Evolutionary conservation across 768 basidiomycete genomes (phyloP).

Genomic region (Pisolithus tinctorius): DNA sequence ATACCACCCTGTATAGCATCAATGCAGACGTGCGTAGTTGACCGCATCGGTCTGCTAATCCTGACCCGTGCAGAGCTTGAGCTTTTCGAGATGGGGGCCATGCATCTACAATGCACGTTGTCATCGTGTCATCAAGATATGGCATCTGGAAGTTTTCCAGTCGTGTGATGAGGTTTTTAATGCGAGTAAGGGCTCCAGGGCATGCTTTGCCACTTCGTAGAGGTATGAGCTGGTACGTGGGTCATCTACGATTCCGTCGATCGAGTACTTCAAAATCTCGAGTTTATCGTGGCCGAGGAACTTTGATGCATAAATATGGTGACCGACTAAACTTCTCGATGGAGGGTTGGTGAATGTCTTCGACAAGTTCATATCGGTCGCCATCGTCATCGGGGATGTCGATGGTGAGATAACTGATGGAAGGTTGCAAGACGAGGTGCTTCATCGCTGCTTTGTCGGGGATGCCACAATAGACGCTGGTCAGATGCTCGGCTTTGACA

Average conservation of each 20-base stretch:
- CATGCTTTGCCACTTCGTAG: background rate
- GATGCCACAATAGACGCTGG: background rate
- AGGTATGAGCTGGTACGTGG: background rate
- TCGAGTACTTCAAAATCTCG: background rate
- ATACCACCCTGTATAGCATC: background rate
- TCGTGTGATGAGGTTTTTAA: constrained; percentile 2
- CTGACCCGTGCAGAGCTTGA: constrained; percentile 1
- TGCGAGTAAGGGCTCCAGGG: background rate
- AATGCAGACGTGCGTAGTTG: background rate
- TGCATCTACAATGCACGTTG: background rate
- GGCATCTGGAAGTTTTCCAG: constrained; percentile 1
- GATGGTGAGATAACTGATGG: too few species aligned
- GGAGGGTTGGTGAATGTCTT: background rate
- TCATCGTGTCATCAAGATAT: background rate
- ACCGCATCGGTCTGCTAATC: background rate
- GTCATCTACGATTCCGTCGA: background rate
- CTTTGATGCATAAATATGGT: background rate
- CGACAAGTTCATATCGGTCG: background rate
- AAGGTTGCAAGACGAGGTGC: too few species aligned
- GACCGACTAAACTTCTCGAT: background rate
- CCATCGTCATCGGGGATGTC: constrained; percentile 2
- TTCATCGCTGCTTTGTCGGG: too few species aligned
- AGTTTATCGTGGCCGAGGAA: background rate
- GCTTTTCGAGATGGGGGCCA: constrained; percentile 3
- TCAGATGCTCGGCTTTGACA: background rate